Base-by-base conservation (phyloP, 257 asterid genomes). In the Pogostemon cablin region DNA sequence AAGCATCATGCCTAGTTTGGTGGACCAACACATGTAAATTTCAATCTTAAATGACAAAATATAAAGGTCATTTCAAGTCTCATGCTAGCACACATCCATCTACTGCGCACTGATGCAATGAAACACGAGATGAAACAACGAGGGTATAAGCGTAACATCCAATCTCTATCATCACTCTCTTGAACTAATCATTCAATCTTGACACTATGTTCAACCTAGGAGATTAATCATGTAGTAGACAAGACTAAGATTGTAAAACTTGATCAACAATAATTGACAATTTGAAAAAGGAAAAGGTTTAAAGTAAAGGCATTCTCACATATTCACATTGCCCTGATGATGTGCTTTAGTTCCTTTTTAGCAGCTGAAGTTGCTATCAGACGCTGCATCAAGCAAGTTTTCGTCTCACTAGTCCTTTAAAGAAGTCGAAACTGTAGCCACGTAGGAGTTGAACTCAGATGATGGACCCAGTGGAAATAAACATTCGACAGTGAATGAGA, bases 371-470 rank as follows among this genome's bases (percentile, higher is more conserved):
- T 47, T 68, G 75, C 38, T 58, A 57, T 10, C 38, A 11, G 35
- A 74, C 44, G 68, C 58, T 58, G 75, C 76, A 56, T 84, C 87
- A 85, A 59, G 47, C 68, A 78, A 87, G 71, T 80, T 87, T 88
- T 71, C 95, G 85, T 75, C 84, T 83, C 67, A 88, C 83, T 46
- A 90, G 88, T 75, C 96, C 96, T 79, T 86, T 86, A 72, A 92
- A 84, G 96, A 92, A 92, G 77, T 88, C 93, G 53, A 93, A 87
- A 76, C 96, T 90, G 93, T 77, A 79, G 86, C 82, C 86, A 84
- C 71, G 76, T 65, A 74, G 17, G 17, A 15, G 17, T 15, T 15
- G 17, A 15, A 15, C 17, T 15, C 17, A 15, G 17, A 15, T 15
- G 17, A 15, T 15, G 17, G 17, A 15, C 0, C 17, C 17, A 15